Base-by-base conservation (phyloP, 345 rosid species). In the Gossypium raimondii region DNA sequence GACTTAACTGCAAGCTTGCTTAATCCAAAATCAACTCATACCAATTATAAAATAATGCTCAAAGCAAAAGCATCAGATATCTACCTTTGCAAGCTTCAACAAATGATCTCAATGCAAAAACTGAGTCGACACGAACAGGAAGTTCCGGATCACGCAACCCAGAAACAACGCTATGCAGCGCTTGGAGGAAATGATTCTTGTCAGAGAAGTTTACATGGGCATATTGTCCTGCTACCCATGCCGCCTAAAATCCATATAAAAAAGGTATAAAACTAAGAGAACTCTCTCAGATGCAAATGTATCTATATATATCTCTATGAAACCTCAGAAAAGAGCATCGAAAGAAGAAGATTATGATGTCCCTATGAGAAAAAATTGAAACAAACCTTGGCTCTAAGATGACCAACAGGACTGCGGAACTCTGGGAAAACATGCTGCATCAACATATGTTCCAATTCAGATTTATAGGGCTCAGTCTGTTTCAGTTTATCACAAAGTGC, bases 391-490 rank as follows among this genome's bases (percentile, higher is more conserved):
- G 98, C 98, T 85, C 99, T 87, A 68, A 95, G 96, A 83, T 95
- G 97, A 77, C 99, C 99, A 81, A 83, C 91, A 75, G 92, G 97
- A 71, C 99, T 93, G 78, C 79, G 85, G 80, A 95, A 95, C 84
- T 95, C 99, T 62, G 98, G 98, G 84, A 95, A 93, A 77, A 95
- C 99, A 82, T 93, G 97, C 78, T 95, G 98, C 83, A 95, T 93
- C 78, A 95, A 82, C 99, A 95, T 95, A 72, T 82, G 87, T 84
- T 95, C 99, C 80, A 95, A 82, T 78, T 93, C 96, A 75, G 93
- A 84, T 82, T 93, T 95, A 84, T 95, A 84, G 3, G 99, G 99
- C 52, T 93, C 99, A n/a, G 88, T 92, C 82, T 93, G 97, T 84
- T 92, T 96, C 82, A 96, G 82, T 81, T 90, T 93, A 81, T 96